Evolutionary conservation across 1,284 basidiomycete species (phyloP).

Genomic region (Takashimella koratensis): DNA sequence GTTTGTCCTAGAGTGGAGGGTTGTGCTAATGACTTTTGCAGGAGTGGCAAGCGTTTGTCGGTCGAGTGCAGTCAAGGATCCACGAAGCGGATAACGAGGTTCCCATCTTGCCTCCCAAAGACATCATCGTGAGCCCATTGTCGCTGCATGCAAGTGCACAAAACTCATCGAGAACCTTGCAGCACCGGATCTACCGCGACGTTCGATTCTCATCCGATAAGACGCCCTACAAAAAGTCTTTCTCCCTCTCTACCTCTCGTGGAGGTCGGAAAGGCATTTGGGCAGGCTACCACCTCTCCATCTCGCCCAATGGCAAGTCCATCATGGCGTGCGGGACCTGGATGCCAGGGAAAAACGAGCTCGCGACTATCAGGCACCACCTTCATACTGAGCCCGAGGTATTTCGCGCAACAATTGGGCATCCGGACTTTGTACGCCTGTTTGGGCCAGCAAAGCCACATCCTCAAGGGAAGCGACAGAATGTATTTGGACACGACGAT

Average conservation of each 20-base stretch:
- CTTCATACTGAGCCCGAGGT: constrained; percentile 61
- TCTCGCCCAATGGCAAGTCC: constrained; percentile 65
- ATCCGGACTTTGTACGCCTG: constrained; percentile 62
- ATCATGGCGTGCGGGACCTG: constrained; percentile 76
- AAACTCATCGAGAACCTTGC: neutral
- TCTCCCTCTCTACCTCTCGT: constrained; percentile 50
- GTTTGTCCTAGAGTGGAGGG: neutral
- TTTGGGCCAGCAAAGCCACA: constrained; percentile 68
- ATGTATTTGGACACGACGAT: constrained; percentile 74
- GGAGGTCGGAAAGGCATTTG: constrained; percentile 47
- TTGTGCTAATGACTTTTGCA: constrained; percentile 12
- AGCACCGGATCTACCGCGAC: constrained; percentile 52
- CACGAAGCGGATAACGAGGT: constrained; percentile 72
- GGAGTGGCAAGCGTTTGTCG: constrained; percentile 82
- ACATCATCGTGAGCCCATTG: constrained; percentile 63
- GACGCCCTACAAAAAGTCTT: constrained; percentile 81
- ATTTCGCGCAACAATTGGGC: constrained; percentile 63
- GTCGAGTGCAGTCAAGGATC: constrained; percentile 62
- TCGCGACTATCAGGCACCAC: constrained; percentile 66
- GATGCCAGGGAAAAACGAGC: constrained; percentile 75
- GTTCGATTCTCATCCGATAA: constrained; percentile 68
- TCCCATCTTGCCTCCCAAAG: constrained; percentile 77
- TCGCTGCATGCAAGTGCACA: neutral
- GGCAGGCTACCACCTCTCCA: constrained; percentile 44
- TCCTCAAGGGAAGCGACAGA: constrained; percentile 61